These are phyloP conservation scores for Elsinoe ampelina DNA, from an alignment of 2,329 filamentous ascomycete genomes.

Conservation along the genomic window DNA sequence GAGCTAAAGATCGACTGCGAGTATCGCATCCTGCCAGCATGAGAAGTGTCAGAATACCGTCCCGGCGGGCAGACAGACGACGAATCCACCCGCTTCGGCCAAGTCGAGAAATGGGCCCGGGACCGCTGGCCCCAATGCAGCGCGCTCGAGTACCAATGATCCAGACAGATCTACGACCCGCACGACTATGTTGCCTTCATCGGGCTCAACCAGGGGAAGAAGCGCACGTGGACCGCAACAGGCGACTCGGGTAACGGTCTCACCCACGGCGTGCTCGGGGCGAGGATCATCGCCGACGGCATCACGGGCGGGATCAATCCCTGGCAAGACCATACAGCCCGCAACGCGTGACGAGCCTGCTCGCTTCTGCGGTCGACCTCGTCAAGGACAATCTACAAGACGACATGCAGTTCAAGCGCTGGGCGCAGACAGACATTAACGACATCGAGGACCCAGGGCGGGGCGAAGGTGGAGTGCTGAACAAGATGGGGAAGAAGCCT, in stretches of 20 bases:
- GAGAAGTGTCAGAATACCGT: conserved; percentile 43
- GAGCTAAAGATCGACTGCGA: conserved; percentile 48
- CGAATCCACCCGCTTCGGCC: conserved; percentile 35
- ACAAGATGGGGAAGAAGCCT: conserved; percentile 38
- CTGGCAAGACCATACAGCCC: conserved; percentile 44
- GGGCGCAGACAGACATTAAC: conserved; percentile 44
- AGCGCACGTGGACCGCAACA: conserved; percentile 46
- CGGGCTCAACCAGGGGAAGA: conserved; percentile 44
- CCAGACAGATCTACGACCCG: conserved; percentile 49
- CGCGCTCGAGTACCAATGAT: conserved; percentile 47
- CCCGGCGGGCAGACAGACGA: conserved; percentile 40
- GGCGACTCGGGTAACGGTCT: conserved; percentile 51
- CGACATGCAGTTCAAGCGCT: conserved; percentile 49
- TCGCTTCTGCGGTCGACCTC: conserved; percentile 38
- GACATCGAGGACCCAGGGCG: conserved; percentile 47
- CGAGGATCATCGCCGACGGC: conserved; percentile 44
- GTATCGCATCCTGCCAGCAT: conserved; percentile 42
- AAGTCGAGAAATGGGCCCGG: conserved; percentile 46
- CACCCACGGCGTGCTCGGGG: conserved; percentile 47
- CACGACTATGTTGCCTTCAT: conserved; percentile 48
- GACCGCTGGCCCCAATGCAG: conserved; percentile 44
- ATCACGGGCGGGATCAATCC: conserved; percentile 42
- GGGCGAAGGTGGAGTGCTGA: conserved; percentile 45
- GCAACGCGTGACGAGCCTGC: conserved; percentile 37
- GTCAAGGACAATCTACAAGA: conserved; percentile 45